Evolutionary conservation across 768 basidiomycete genomes (phyloP).

Genomic region (Glaciozyma antarctica): DNA sequence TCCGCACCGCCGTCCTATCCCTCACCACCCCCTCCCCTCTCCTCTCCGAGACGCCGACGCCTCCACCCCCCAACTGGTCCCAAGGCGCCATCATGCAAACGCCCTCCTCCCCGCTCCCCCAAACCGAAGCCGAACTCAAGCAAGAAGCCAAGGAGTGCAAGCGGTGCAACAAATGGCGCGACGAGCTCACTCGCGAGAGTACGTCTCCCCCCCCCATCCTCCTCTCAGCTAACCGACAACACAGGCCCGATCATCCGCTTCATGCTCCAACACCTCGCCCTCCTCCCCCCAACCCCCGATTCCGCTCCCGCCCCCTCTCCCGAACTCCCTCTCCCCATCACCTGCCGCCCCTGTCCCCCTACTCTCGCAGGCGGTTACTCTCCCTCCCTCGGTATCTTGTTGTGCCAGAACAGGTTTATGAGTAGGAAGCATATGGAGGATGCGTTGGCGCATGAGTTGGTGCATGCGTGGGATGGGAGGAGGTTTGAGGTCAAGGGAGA

Average conservation of each 20-base stretch:
- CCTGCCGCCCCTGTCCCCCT: slow-evolving; percentile 73
- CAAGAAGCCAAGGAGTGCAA: slow-evolving; percentile 20
- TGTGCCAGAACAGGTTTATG: slow-evolving; percentile 77
- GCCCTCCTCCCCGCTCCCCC: not conserved
- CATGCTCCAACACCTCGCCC: slow-evolving; percentile 80
- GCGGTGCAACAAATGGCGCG: slow-evolving; percentile 60
- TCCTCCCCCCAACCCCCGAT: slow-evolving; percentile 41
- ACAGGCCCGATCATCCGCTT: slow-evolving; percentile 77
- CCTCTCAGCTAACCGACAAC: not conserved
- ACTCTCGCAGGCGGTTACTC: slow-evolving; percentile 70
- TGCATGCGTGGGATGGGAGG: slow-evolving; percentile 93
- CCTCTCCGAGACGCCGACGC: slow-evolving; percentile 9
- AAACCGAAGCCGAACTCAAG: slow-evolving; percentile 5
- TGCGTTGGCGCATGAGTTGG: slow-evolving; percentile 82
- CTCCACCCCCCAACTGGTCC: slow-evolving; percentile 5
- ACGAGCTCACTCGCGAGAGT: slow-evolving; percentile 62
- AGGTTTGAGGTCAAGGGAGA: slow-evolving; percentile 70
- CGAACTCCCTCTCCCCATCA: slow-evolving; percentile 61
- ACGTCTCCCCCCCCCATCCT: slow-evolving; percentile 36
- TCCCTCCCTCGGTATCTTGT: slow-evolving; percentile 64
- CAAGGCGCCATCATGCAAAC: slow-evolving; percentile 20
- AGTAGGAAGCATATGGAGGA: slow-evolving; percentile 82
- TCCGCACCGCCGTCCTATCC: slow-evolving; percentile 7
- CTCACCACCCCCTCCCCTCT: slow-evolving; percentile 7
- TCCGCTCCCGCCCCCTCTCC: slow-evolving; percentile 44